Percentiles rank a stretch among this genome's conserved stretches.
These are phyloP conservation scores for Dendrostoma leiphaemia DNA, from an alignment of 2,329 filamentous ascomycete genomes.

Conservation along the genomic window DNA sequence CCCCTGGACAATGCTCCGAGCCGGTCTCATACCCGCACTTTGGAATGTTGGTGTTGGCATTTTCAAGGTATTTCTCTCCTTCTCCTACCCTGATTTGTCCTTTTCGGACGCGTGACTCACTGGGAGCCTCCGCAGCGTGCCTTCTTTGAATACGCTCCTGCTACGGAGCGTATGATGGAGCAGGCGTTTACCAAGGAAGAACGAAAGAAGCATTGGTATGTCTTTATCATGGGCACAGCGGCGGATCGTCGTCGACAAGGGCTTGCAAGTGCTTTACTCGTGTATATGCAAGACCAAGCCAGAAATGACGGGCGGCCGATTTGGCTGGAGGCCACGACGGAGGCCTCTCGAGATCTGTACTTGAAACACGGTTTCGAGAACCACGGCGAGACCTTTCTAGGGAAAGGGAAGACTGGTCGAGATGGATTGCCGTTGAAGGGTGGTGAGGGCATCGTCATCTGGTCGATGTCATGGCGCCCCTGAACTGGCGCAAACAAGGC, in stretches of 20 bases:
- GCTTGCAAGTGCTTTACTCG: not conserved
- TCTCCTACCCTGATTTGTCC: not conserved
- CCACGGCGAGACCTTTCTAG: not conserved
- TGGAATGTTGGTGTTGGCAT: not conserved
- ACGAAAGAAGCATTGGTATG: not conserved
- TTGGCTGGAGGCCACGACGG: slow-evolving; percentile 8
- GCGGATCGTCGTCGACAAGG: not conserved
- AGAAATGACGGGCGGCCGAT: not conserved
- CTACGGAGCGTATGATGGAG: not conserved
- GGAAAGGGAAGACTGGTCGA: not conserved
- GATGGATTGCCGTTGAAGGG: not conserved
- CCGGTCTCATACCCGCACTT: not conserved
- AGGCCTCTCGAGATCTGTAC: not conserved
- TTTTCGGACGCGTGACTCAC: not conserved
- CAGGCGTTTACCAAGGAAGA: not conserved
- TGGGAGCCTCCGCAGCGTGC: not conserved
- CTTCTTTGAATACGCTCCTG: not conserved
- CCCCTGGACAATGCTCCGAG: not conserved
- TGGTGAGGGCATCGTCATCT: slow-evolving; percentile 4
- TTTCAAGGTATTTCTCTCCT: not conserved
- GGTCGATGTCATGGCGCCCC: slow-evolving; percentile 4
- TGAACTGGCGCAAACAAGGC: too few relatives aligned
- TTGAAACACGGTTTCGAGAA: not conserved
- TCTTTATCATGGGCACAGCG: slow-evolving; percentile 6
- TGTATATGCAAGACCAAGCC: not conserved